Evolutionary conservation across 2,329 filamentous ascomycete species (phyloP), one percentile per base, ranked within the genome.

Genomic region (Aspergillus costaricaensis): DNA sequence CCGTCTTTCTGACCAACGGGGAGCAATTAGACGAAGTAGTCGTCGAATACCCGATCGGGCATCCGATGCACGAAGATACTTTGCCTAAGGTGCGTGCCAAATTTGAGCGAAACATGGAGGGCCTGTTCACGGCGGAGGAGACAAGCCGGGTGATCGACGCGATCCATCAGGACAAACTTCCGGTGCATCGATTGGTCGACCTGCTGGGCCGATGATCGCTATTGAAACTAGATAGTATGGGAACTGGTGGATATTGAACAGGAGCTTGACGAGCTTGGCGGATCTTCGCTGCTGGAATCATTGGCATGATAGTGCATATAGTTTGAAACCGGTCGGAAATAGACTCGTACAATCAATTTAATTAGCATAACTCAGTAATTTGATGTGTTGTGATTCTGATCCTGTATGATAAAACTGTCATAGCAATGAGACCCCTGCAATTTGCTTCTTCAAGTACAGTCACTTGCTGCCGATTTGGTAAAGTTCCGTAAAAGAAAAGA

Each of bases 31-130:
- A 65, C 5, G 71, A 74, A 39, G 62, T 67, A 12, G 44, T 71
- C 0, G 62, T 74, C 12, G 59, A 80, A 67, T 80, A 76, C 66
- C 77, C 78, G 0, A 59, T 65, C 10, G 71, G 71, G 4, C 67
- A 73, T 57, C 56, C 52, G 7, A 57, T 58, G 47, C 55, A 65
- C 23, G 32, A 25, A 2, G 61, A 66, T 8, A 72, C 71, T 10
- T 23, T 64, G 23, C 49, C 36, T 6, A 21, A 53, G 10, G 66
- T 72, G 3, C 55, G 59, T 27, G 57, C 57, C 30, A 73, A 73
- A 55, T 64, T 64, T 10, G 50, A 48, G 47, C 61, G 54, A 55
- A 72, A 72, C 49, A 60, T 72, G 48, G 32, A 30, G 3, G 47
- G 51, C 12, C 53, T 58, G 49, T 61, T 61, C 21, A 48, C 36